These are phyloP conservation scores for Rhodamnia argentea DNA, from an alignment of 345 rosid species.

Conservation along the genomic window DNA sequence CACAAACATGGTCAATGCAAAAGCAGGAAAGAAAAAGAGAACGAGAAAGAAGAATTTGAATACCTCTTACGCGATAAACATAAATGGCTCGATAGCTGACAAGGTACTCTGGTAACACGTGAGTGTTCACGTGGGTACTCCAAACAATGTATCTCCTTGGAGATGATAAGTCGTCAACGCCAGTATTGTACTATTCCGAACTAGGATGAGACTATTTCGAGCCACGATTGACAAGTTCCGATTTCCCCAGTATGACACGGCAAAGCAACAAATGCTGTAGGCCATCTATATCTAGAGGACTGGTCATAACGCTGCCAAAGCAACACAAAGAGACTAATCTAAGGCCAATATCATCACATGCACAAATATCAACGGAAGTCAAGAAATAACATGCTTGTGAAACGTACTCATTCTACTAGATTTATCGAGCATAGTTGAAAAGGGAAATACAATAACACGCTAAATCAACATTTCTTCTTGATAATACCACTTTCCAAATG, in stretches of 20 bases:
- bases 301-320: slow-evolving; percentile 1
- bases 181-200: slow-evolving; percentile 5
- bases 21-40: neutral
- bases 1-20: neutral
- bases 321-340: neutral
- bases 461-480: too few species aligned
- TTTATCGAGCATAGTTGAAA: too few species aligned
- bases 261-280: slow-evolving; percentile 57
- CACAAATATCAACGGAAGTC: neutral
- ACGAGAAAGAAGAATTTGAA: neutral
- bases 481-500: too few species aligned
- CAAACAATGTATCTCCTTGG: slow-evolving; percentile 13
- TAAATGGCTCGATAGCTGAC: slow-evolving; percentile 9
- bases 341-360: neutral
- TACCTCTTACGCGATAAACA: neutral
- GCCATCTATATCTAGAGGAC: slow-evolving; percentile 42
- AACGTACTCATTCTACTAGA: neutral
- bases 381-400: neutral
- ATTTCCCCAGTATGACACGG: slow-evolving; percentile 38
- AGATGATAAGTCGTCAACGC: slow-evolving; percentile 5
- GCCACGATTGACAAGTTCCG: slow-evolving; percentile 52
- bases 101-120: slow-evolving; percentile 5
- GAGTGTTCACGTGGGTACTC: slow-evolving; percentile 16
- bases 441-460: too few species aligned
- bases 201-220: slow-evolving; percentile 24